Conservation (phyloP, 1,284 basidiomycete genomes). For the Ceratobasidium sp. region DNA sequence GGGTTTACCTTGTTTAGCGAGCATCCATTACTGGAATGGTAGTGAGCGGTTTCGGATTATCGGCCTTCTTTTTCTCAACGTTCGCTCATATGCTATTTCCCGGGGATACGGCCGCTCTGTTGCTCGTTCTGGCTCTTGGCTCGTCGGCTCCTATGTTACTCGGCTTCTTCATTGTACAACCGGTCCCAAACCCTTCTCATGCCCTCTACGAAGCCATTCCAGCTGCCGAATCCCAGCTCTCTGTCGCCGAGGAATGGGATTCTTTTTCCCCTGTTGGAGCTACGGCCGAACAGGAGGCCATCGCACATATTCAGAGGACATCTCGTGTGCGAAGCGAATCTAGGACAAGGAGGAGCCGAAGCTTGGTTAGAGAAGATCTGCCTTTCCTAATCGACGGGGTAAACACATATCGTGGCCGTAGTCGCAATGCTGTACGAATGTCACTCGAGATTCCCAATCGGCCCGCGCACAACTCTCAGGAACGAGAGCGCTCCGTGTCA, state of each 20-base stretch:
- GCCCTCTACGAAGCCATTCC: conserved; percentile 29
- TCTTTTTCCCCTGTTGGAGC: conserved; percentile 48
- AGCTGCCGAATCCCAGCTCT: conserved; percentile 25
- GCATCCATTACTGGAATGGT: conserved; percentile 80
- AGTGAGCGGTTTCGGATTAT: conserved; percentile 85
- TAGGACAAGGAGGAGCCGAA: conserved; percentile 15
- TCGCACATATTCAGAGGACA: conserved; percentile 27
- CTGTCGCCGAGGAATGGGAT: conserved; percentile 40
- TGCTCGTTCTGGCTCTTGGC: conserved; percentile 77
- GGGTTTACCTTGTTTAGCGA: conserved; percentile 61
- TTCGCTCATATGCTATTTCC: conserved; percentile 74
- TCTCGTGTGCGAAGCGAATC: conserved; percentile 9
- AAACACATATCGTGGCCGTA: conserved; percentile 17
- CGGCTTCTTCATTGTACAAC: conserved; percentile 72
- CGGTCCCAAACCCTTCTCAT: conserved; percentile 62
- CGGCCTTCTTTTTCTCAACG: conserved; percentile 82
- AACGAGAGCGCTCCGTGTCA: conserved; percentile 29
- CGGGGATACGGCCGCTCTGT: conserved; percentile 76
- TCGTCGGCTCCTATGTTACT: conserved; percentile 76
- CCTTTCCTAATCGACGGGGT: conserved; percentile 26
- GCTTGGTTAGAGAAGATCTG: conserved; percentile 17
- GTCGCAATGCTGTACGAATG: conserved; percentile 18
- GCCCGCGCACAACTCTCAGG: conserved; percentile 2
- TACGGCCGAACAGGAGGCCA: conserved; percentile 34
- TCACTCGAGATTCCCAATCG: conserved; percentile 7